Percentiles rank a stretch among this genome's conserved stretches.
Evolutionary conservation across 1,284 basidiomycete species (phyloP).

Genomic region (Malassezia restricta): DNA sequence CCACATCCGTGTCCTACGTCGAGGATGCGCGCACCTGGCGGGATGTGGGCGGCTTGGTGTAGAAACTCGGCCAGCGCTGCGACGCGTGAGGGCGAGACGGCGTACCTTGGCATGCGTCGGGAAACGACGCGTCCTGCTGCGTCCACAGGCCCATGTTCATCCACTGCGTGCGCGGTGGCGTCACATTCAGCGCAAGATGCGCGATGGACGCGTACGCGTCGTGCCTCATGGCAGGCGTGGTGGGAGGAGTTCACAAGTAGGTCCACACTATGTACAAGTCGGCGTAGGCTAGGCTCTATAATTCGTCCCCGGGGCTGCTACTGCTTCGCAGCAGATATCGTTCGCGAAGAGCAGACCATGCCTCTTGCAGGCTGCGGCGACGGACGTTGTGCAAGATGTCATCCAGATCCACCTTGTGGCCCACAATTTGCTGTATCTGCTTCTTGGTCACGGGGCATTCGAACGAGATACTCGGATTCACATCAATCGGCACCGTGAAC

Average conservation of each 20-base stretch:
- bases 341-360: too few relatives aligned
- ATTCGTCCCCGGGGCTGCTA: too few relatives aligned
- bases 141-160: constrained; percentile 36
- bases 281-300: too few relatives aligned
- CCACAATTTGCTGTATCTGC: constrained; percentile 2
- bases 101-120: constrained; percentile 6
- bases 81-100: constrained; percentile 19
- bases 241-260: too few relatives aligned
- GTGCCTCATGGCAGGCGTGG: not conserved
- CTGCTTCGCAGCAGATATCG: too few relatives aligned
- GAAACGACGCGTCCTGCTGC: constrained; percentile 11
- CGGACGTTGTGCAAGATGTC: not conserved
- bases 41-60: constrained; percentile 19
- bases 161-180: constrained; percentile 26
- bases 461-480: constrained; percentile 2
- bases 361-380: too few relatives aligned
- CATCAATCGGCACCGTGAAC: constrained; percentile 9
- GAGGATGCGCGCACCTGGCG: constrained; percentile 19
- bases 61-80: constrained; percentile 24
- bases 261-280: too few relatives aligned
- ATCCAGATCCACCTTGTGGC: not conserved
- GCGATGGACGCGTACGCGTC: constrained; percentile 11
- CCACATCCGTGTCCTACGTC: constrained; percentile 42
- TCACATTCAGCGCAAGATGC: constrained; percentile 12
- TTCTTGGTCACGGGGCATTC: constrained; percentile 6